A percentile compares a stretch with the other conserved stretches of the same genome.
Evolutionary conservation across 2,329 filamentous ascomycete species (phyloP).

Genomic region (Aspergillus awamori): DNA sequence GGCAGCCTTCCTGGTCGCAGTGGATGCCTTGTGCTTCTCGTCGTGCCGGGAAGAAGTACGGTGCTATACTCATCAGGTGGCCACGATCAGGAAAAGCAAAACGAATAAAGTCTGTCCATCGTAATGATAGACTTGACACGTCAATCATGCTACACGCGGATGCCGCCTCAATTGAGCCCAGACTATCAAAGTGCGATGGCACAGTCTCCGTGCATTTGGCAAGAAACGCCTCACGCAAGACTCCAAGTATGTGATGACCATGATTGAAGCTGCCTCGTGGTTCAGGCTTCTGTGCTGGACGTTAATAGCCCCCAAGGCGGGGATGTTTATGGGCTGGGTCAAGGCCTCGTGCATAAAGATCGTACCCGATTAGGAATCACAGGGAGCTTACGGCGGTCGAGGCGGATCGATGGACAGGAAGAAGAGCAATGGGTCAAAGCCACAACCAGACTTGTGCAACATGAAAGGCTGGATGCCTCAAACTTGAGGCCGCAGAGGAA

Average conservation of each 20-base stretch:
- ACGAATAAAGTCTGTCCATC: not conserved
- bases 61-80: not conserved
- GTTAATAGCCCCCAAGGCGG: constrained; percentile 5
- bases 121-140: constrained; percentile 19
- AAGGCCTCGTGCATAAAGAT: not conserved
- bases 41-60: not conserved
- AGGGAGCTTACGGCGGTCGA: not conserved
- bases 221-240: constrained; percentile 5
- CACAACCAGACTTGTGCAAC: constrained; percentile 3
- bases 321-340: constrained; percentile 1
- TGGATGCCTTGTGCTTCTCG: not conserved
- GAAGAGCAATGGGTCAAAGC: not conserved
- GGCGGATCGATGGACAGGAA: not conserved
- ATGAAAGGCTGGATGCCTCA: constrained; percentile 13
- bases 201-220: constrained; percentile 19
- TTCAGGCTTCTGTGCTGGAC: not conserved
- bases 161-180: constrained; percentile 7
- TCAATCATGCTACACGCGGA: constrained; percentile 17
- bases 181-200: constrained; percentile 19
- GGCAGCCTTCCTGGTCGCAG: not conserved
- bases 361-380: not conserved
- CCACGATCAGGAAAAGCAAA: not conserved
- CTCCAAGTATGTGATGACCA: constrained; percentile 4
- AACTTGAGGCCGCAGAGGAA: constrained; percentile 14
- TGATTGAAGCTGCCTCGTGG: not conserved